Conservation (phyloP, 2,329 filamentous ascomycete genomes). For the Alternaria alternata region DNA sequence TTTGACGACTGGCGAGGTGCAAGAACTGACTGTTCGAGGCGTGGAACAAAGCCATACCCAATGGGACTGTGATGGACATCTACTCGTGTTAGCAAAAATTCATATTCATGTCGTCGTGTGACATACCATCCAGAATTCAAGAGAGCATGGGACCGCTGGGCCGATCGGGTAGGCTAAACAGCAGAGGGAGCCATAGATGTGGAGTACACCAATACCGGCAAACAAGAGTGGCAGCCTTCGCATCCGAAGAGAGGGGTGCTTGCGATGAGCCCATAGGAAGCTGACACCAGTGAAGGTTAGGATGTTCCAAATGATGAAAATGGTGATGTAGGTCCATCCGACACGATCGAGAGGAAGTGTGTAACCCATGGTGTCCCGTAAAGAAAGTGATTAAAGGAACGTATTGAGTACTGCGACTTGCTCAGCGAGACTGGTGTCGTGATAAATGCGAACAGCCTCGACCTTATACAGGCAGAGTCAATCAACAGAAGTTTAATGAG, state of each 20-base stretch:
- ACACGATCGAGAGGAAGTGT: constrained; percentile 20
- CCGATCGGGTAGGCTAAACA: constrained; percentile 34
- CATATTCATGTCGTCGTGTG: background rate
- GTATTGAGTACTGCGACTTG: constrained; percentile 9
- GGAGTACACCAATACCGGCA: constrained; percentile 32
- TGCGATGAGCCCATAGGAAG: constrained; percentile 37
- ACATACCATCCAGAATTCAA: constrained; percentile 39
- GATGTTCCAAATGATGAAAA: constrained; percentile 32
- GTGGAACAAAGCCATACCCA: constrained; percentile 38
- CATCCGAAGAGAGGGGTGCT: constrained; percentile 43
- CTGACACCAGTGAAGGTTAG: constrained; percentile 19
- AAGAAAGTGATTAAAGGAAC: constrained; percentile 8
- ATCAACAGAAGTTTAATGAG: background rate
- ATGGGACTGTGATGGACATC: background rate
- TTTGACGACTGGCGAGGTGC: constrained; percentile 43
- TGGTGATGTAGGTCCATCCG: constrained; percentile 30
- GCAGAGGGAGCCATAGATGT: constrained; percentile 34
- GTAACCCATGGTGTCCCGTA: constrained; percentile 21
- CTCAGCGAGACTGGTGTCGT: constrained; percentile 1
- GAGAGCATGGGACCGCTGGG: constrained; percentile 33
- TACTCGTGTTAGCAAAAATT: background rate
- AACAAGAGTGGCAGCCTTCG: constrained; percentile 42
- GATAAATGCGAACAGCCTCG: background rate
- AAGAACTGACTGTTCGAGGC: constrained; percentile 48
- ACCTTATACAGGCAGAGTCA: constrained; percentile 9